Percentiles rank a stretch among this genome's conserved stretches.
These are phyloP conservation scores for Phytopythium sindhum DNA, from an alignment of 352 stramenopile genomes.

Conservation along the genomic window DNA sequence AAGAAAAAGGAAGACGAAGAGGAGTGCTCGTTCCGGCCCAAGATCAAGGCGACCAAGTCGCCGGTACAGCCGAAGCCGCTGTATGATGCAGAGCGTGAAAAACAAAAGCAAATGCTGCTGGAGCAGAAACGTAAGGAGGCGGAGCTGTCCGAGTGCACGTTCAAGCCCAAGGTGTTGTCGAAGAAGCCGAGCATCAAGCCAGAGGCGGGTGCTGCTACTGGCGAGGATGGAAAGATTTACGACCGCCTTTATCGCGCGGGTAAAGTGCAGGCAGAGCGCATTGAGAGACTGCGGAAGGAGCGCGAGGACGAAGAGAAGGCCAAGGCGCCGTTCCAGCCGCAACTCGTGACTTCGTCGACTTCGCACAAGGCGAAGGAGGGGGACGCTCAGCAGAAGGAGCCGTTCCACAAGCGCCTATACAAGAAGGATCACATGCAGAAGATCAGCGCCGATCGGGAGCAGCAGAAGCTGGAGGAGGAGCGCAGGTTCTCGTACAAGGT, in stretches of 20 bases:
- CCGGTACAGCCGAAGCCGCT: slow-evolving; percentile 49
- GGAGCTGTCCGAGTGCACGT: slow-evolving; percentile 62
- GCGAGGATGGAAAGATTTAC: slow-evolving; percentile 31
- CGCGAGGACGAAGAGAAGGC: slow-evolving; percentile 58
- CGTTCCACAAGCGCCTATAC: slow-evolving; percentile 75
- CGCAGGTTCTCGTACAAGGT: slow-evolving; percentile 78
- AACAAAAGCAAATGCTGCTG: slow-evolving; percentile 59
- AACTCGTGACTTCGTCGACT: slow-evolving; percentile 27
- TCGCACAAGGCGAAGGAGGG: slow-evolving; percentile 19
- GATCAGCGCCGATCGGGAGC: slow-evolving; percentile 57
- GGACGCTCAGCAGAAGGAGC: slow-evolving; percentile 35
- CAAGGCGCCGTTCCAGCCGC: slow-evolving; percentile 61
- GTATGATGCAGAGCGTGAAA: slow-evolving; percentile 69
- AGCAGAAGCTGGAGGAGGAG: slow-evolving; percentile 71
- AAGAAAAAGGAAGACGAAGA: slow-evolving; percentile 50
- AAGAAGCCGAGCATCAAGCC: slow-evolving; percentile 40
- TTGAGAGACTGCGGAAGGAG: slow-evolving; percentile 68
- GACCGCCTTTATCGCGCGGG: slow-evolving; percentile 71
- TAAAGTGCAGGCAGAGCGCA: slow-evolving; percentile 48
- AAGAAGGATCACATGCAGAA: slow-evolving; percentile 77
- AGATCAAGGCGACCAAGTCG: slow-evolving; percentile 64
- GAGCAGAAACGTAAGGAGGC: slow-evolving; percentile 73
- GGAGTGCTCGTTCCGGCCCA: slow-evolving; percentile 75
- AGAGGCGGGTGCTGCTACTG: slow-evolving; percentile 20
- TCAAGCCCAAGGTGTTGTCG: slow-evolving; percentile 57